Evolutionary conservation across 148 eudicot species (phyloP).

Genomic region (Rhododendron kiyosumense): DNA sequence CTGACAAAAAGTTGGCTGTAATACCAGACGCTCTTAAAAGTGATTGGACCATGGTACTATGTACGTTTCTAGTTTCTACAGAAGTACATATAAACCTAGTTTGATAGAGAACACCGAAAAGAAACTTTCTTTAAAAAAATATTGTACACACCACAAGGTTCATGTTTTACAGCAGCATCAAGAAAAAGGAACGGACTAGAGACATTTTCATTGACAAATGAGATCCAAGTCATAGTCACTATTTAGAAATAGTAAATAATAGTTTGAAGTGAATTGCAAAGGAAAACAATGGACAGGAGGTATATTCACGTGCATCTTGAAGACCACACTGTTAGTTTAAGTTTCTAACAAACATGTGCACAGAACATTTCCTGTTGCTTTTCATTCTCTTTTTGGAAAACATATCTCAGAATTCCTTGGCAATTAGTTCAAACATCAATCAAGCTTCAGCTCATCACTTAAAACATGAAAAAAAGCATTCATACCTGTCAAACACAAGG

Average conservation of each 20-base stretch:
- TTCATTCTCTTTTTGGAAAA: neutral
- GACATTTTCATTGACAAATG: neutral
- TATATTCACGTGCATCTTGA: neutral
- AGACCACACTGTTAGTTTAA: neutral
- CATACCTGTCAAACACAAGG: conserved; percentile 86
- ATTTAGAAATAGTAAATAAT: neutral
- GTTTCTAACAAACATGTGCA: neutral
- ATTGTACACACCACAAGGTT: neutral
- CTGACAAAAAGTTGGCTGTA: neutral
- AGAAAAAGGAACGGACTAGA: neutral
- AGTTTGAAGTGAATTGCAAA: neutral
- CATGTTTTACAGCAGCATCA: neutral
- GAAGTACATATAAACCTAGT: neutral
- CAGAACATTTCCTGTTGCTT: neutral
- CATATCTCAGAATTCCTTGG: neutral
- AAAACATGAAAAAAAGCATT: conserved; percentile 6
- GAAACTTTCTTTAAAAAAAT: neutral
- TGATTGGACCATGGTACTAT: neutral
- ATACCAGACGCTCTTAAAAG: neutral
- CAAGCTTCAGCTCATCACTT: neutral
- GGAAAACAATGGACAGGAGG: neutral
- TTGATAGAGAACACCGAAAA: neutral
- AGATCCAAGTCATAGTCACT: neutral
- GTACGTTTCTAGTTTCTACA: neutral
- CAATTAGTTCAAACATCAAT: neutral